Evolutionary conservation across 1,284 basidiomycete genomes (phyloP), one percentile per base, ranked within the genome.

Genomic region (Cryptococcus maquisensis): DNA sequence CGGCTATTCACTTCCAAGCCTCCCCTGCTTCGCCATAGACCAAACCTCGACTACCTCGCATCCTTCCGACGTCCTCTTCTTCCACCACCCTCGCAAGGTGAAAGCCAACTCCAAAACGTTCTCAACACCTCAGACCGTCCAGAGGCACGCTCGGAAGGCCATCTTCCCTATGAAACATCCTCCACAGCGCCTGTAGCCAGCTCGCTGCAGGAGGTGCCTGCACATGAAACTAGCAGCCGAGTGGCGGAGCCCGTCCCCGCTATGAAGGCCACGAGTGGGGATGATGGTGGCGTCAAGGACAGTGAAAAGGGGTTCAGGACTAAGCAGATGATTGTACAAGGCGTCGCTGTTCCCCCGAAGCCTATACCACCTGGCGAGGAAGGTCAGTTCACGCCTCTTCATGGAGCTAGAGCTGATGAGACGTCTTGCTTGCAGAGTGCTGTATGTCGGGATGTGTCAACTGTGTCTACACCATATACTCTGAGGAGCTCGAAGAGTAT

Each of bases 381-480:
- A 52, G 72, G 72, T 73, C 28, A 52, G 66, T 65, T 21, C 38
- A 8, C 36, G 9, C 13, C 28, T 47, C 32, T n/a, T 39, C 26
- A 28, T 35, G 20, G 20, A 32, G 4, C 32, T 56, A 3, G 36
- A 16, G 13, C 23, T 45, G 50, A 38, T 20, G 36, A 23, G n/a
- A 51, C 21, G 20, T n/a, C n/a, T 8, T n/a, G 18, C 21, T 7
- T 9, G 4, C 61, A 90, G 88, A 91, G 74, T 92, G 90, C 73
- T 93, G 90, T 76, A 92, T 91, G 89, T 90, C 88, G 9, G 89
- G 89, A 28, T 94, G 91, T 65, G 87, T 89, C 0, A 77, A 91
- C 36, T 94, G 91, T 72, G 87, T 93, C 7, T 88, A 93, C 71
- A 90, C 91, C 63, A 76, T 93, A 24, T 90, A 93, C 73, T 83